These are phyloP conservation scores for Aschersonia sp. DNA, from an alignment of 2,329 filamentous ascomycete species.

Conservation along the genomic window DNA sequence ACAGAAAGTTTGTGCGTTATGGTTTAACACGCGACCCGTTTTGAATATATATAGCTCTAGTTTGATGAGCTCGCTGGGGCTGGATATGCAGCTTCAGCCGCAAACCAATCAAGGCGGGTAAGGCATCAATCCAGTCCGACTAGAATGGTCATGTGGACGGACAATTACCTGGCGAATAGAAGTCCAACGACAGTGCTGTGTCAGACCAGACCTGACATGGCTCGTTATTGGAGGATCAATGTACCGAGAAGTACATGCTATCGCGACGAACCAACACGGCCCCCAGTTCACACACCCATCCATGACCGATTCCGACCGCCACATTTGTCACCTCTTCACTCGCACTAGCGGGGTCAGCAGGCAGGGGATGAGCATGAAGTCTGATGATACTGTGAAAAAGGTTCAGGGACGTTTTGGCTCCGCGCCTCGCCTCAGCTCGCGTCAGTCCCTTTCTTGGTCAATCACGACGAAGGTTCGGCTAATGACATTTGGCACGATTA, in stretches of 20 bases:
- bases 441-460: no score
- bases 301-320: not conserved
- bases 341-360: not conserved
- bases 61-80: not conserved
- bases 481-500: no score
- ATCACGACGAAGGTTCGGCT: no score
- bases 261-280: not conserved
- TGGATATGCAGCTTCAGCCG: not conserved
- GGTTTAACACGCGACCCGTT: not conserved
- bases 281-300: not conserved
- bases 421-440: no score
- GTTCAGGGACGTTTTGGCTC: not conserved
- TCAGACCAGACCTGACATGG: no score
- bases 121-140: no score
- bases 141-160: not conserved
- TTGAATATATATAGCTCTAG: not conserved
- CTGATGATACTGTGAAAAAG: not conserved
- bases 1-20: not conserved
- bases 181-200: not conserved
- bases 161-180: not conserved
- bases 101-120: not conserved
- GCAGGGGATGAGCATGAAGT: not conserved
- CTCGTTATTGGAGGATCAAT: no score
- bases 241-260: not conserved
- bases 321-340: not conserved